These are phyloP conservation scores for Lunularia cruciata DNA, from an alignment of 225 moss, liverwort and hornwort genomes.

Conservation along the genomic window DNA sequence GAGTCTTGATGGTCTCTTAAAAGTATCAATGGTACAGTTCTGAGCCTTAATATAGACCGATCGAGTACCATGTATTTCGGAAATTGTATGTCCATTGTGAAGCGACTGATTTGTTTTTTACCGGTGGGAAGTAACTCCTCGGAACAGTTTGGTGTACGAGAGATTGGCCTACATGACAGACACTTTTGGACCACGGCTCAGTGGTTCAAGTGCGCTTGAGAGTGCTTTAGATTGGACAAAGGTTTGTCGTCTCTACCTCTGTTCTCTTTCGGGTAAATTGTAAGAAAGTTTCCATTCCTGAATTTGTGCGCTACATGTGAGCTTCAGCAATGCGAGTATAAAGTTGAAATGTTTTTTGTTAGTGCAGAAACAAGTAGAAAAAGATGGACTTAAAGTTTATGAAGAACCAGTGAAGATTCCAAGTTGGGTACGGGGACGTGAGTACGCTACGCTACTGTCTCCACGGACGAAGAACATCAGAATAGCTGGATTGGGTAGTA, in stretches of 20 bases:
- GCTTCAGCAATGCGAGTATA: not conserved
- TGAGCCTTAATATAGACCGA: too few relatives aligned
- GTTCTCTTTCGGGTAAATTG: not conserved
- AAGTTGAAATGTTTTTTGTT: not conserved
- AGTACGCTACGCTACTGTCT: conserved; percentile 65
- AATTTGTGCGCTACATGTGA: too few relatives aligned
- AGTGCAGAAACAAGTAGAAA: conserved; percentile 39
- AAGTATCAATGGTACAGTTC: too few relatives aligned
- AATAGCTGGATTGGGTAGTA: conserved; percentile 72
- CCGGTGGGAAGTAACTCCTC: not conserved
- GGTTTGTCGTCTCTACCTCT: conserved; percentile 16
- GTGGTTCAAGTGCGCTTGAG: conserved; percentile 69
- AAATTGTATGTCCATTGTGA: too few relatives aligned
- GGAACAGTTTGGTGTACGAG: conserved; percentile 64
- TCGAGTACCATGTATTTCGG: too few relatives aligned
- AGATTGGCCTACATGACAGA: conserved; percentile 84
- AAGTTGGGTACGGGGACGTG: conserved; percentile 71
- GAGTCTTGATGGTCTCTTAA: too few relatives aligned
- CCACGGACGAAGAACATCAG: conserved; percentile 71
- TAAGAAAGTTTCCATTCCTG: not conserved
- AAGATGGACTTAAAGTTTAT: conserved; percentile 60
- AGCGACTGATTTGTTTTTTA: not conserved
- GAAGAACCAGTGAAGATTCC: conserved; percentile 68
- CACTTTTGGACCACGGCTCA: conserved; percentile 83
- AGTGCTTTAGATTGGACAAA: conserved; percentile 75